Evolutionary conservation across 352 stramenopile species (phyloP).

Genomic region (Pseudoperonospora humuli): DNA sequence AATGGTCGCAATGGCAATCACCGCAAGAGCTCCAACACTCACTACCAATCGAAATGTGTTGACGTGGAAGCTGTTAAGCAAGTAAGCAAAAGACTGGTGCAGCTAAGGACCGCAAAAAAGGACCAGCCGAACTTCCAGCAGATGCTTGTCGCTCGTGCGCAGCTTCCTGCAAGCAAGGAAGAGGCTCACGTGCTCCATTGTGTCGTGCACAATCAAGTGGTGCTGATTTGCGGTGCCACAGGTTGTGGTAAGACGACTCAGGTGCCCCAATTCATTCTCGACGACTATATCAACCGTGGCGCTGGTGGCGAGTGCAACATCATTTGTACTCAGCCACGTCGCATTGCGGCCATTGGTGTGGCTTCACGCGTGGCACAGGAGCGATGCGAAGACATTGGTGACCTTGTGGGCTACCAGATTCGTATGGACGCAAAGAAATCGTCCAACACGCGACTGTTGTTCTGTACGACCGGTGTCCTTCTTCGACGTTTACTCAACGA

Average conservation of each 20-base stretch:
- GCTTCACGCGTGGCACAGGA: conserved; percentile 84
- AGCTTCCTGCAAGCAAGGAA: conserved; percentile 55
- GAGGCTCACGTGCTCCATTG: conserved; percentile 55
- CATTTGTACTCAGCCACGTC: conserved; percentile 90
- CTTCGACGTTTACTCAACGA: conserved; percentile 81
- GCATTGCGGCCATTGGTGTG: conserved; percentile 88
- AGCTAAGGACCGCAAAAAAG: conserved; percentile 37
- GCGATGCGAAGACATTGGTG: conserved; percentile 36
- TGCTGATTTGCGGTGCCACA: conserved; percentile 92
- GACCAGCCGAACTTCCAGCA: conserved; percentile 37
- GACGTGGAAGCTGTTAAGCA: conserved; percentile 31
- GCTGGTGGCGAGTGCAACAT: conserved; percentile 63
- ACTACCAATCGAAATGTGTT: conserved; percentile 13
- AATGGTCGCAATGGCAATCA: conserved; percentile 9
- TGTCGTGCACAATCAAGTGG: conserved; percentile 73
- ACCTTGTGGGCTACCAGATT: conserved; percentile 89
- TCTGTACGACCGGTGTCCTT: conserved; percentile 95
- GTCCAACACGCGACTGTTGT: conserved; percentile 93
- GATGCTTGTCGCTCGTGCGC: conserved; percentile 44
- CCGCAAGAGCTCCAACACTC: conserved; percentile 5
- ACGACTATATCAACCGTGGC: conserved; percentile 63
- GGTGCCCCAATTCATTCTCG: conserved; percentile 90
- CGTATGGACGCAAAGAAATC: conserved; percentile 74
- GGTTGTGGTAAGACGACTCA: conserved; percentile 92
- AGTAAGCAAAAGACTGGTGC: conserved; percentile 39